These are phyloP conservation scores for Solanum hybrid DNA, from an alignment of 305 asterid genomes.

Conservation along the genomic window DNA sequence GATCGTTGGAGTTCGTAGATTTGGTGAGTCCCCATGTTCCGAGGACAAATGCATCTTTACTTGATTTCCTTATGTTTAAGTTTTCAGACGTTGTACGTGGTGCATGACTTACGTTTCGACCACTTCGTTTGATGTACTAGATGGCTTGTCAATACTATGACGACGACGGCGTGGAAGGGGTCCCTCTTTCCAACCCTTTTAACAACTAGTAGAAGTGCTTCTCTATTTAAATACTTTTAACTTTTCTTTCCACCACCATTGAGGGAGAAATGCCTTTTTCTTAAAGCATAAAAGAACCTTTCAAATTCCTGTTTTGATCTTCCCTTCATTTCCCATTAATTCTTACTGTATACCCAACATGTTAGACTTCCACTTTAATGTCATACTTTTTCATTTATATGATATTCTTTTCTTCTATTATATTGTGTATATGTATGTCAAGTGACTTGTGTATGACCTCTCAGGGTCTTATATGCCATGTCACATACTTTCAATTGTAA, in stretches of 20 bases:
- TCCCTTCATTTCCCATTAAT: not conserved
- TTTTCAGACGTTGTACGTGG: not conserved
- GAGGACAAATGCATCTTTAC: not conserved
- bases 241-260: not conserved
- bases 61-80: not conserved
- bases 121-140: not conserved
- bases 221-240: not conserved
- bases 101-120: not conserved
- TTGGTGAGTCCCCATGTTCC: not conserved
- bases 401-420: not conserved
- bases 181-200: not conserved
- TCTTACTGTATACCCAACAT: not conserved
- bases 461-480: not conserved
- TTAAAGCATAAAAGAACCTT: not conserved
- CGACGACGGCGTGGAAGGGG: fast-evolving
- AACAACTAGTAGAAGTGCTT: not conserved
- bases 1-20: not conserved
- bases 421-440: not conserved
- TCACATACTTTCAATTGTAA: not conserved
- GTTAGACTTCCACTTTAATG: not conserved
- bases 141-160: not conserved
- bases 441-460: not conserved
- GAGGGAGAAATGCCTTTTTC: no score
- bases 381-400: not conserved
- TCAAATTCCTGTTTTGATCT: not conserved